Percentiles rank a stretch among this genome's conserved stretches.
Evolutionary conservation across 2,329 filamentous ascomycete genomes (phyloP).

Genomic region (Sclerotinia trifoliorum): DNA sequence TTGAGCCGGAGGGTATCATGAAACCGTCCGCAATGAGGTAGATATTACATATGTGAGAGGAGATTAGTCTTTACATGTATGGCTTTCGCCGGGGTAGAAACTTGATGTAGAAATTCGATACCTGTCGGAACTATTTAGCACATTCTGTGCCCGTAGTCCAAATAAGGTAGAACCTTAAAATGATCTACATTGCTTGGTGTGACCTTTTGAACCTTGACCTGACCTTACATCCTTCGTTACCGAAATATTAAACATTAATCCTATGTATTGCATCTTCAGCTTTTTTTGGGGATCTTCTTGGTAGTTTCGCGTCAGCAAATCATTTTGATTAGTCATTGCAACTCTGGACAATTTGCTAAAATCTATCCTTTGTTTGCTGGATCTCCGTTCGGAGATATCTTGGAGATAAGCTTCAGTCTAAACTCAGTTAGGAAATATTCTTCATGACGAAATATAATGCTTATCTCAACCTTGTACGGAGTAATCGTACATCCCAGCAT

Average conservation of each 20-base stretch:
- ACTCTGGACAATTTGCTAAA: not conserved
- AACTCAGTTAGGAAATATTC: not conserved
- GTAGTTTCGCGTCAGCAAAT: not conserved
- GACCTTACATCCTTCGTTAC: not conserved
- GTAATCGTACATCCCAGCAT: conserved; percentile 3
- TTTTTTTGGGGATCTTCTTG: not conserved
- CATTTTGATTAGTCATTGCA: not conserved
- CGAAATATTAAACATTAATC: not conserved
- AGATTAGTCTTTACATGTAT: not conserved
- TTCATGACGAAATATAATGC: conserved; percentile 17
- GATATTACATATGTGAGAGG: not conserved
- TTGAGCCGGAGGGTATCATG: not conserved
- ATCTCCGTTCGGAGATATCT: conserved; percentile 5
- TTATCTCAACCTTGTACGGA: not conserved
- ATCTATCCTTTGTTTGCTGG: no score
- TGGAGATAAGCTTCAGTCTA: conserved; percentile 19
- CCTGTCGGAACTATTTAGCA: not conserved
- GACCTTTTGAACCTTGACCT: not conserved
- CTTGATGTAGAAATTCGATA: not conserved
- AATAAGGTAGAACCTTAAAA: not conserved
- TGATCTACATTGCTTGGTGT: not conserved
- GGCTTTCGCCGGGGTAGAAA: not conserved
- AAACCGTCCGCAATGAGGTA: not conserved
- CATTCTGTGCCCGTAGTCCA: not conserved
- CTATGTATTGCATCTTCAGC: not conserved